Evolutionary conservation across 805 yeast species (phyloP), one percentile per base, ranked within the genome.

Genomic region (Candida awuae): DNA sequence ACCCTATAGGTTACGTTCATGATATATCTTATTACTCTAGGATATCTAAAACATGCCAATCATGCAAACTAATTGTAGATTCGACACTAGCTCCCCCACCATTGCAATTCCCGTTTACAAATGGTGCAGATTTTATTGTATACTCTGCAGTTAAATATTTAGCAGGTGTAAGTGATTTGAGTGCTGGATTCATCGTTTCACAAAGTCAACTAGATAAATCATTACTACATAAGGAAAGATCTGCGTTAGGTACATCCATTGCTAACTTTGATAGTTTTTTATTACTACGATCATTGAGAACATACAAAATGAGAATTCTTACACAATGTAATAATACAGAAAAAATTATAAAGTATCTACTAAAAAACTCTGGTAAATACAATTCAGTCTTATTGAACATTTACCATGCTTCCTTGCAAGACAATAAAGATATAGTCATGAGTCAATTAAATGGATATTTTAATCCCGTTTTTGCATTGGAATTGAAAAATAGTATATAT

Each of bases 31-130:
- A 59, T 34, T 71, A 59, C 50, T 70, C 77, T 0, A 53, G 60
- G 5, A 43, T 57, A 30, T 73, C 75, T 0, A 75, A 71, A 45
- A 51, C 51, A 2, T 58, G 56, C 38, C 67, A 69, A 5, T 71
- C 75, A 2, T 52, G 56, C 23, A 30, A 39, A 9, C 49, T 73
- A 16, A 43, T 70, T 18, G 73, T 73, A 2, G 79, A 73, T 54
- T 66, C 77, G 9, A 73, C 78, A 0, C 63, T 73, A 47, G 77
- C 77, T 1, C 77, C 77, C 8, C 76, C 76, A 8, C 77, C 77
- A 9, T 57, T 73, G 32, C 77, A 67, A 47, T 65, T 70, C 43
- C 75, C 79, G 0, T 72, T 72, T 48, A 53, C 59, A 19, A 64
- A 61, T 46, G 76, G 75, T 4, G 77, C 76, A 4, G 77, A 73